A percentile compares a stretch with the other conserved stretches of the same genome.
Evolutionary conservation across 306 rosid species (phyloP).

Genomic region (Mucuna pruriens): DNA sequence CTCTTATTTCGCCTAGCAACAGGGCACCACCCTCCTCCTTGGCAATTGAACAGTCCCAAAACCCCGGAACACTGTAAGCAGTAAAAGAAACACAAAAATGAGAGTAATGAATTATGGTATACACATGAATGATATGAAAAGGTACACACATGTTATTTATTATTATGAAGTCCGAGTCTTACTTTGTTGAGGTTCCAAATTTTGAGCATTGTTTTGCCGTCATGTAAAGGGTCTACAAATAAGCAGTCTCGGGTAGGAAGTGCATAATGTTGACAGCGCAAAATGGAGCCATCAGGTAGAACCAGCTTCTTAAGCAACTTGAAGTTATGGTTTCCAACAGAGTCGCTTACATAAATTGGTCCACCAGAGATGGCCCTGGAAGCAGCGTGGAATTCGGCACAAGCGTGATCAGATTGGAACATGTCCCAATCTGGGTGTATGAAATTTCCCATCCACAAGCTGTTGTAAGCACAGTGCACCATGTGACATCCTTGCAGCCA

Average conservation of each 20-base stretch:
- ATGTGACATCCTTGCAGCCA: conserved; percentile 90
- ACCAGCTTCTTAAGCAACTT: conserved; percentile 63
- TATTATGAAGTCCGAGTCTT: conserved; percentile 10
- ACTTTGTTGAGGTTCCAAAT: conserved; percentile 87
- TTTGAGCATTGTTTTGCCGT: conserved; percentile 82
- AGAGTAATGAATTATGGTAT: neutral
- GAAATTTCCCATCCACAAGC: conserved; percentile 85
- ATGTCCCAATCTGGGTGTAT: conserved; percentile 92
- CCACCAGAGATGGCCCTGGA: conserved; percentile 85
- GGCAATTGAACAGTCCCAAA: conserved; percentile 74
- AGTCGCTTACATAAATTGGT: conserved; percentile 74
- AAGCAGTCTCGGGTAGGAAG: conserved; percentile 82
- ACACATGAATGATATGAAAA: neutral
- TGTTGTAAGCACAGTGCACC: conserved; percentile 84
- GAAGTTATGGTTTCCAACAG: conserved; percentile 77
- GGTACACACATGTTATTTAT: neutral
- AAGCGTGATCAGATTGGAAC: conserved; percentile 74
- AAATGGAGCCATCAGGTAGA: conserved; percentile 67
- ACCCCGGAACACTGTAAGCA: conserved; percentile 63
- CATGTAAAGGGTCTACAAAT: conserved; percentile 72
- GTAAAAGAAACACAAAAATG: neutral
- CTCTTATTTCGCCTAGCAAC: conserved; percentile 56
- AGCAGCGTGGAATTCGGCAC: conserved; percentile 76
- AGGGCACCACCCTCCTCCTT: conserved; percentile 91
- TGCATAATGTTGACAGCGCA: conserved; percentile 77